A percentile compares a stretch with the other conserved stretches of the same genome.
Conservation (phyloP, 257 asterid genomes). For the Perilla frutescens region DNA sequence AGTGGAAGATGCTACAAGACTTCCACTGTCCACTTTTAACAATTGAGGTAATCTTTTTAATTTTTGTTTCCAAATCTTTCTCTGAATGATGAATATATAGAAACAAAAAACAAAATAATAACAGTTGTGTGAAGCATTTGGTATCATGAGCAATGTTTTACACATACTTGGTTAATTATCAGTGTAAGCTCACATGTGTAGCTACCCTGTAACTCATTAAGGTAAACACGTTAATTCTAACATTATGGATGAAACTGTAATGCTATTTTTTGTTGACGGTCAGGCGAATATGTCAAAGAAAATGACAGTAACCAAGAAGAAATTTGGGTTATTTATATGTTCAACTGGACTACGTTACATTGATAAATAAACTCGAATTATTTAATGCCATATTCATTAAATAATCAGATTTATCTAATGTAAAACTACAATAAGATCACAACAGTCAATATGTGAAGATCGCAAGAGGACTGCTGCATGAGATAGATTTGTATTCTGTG, state of each 20-base stretch:
- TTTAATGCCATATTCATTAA: neutral
- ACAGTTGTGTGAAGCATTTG: neutral
- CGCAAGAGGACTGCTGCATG: neutral
- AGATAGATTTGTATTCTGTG: neutral
- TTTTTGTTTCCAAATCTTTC: neutral
- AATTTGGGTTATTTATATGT: neutral
- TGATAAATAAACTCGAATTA: neutral
- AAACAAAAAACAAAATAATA: neutral
- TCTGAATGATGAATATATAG: slow-evolving; percentile 18
- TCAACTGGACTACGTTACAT: slow-evolving; percentile 2
- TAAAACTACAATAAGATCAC: slow-evolving; percentile 5
- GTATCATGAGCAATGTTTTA: neutral
- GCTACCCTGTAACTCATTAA: neutral
- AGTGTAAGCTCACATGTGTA: too few species aligned
- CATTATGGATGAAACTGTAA: neutral
- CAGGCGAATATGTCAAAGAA: neutral
- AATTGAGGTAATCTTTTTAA: slow-evolving; percentile 2
- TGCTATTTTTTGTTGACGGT: neutral
- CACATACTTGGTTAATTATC: neutral
- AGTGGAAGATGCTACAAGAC: slow-evolving; percentile 54
- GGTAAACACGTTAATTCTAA: neutral
- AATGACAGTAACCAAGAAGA: neutral
- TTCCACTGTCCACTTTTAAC: slow-evolving; percentile 48
- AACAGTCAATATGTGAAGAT: neutral
- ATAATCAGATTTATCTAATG: neutral